Evolutionary conservation across 768 basidiomycete species (phyloP).

Genomic region (Hypsizygus marmoreus): DNA sequence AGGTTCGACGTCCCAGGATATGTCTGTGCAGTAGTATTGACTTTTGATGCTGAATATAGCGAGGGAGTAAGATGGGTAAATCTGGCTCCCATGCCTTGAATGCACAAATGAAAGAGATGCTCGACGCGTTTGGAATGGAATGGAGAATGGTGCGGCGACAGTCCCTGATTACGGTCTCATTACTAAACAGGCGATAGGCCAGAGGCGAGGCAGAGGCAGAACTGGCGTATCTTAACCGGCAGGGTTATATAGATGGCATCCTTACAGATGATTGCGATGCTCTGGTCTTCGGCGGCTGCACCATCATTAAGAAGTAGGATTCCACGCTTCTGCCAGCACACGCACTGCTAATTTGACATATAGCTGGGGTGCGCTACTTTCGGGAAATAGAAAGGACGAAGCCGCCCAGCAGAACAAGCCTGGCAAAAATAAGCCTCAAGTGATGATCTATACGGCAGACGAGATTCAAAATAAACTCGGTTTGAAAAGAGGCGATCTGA

Average conservation of each 20-base stretch:
- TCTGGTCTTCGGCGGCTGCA: conserved; percentile 47
- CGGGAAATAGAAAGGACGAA: conserved; percentile 19
- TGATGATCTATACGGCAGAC: conserved; percentile 13
- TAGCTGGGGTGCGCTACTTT: conserved; percentile 54
- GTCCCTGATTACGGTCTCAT: background rate
- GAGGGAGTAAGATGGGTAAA: conserved; percentile 39
- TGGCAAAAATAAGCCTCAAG: conserved; percentile 42
- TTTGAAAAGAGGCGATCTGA: conserved; percentile 61
- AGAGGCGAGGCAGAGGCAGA: conserved; percentile 63
- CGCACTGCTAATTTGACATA: background rate
- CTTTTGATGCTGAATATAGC: conserved; percentile 16
- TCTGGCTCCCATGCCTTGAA: conserved; percentile 44
- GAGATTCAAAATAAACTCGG: conserved; percentile 43
- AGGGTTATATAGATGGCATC: conserved; percentile 47
- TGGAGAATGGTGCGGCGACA: conserved; percentile 54
- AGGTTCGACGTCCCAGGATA: conserved; percentile 46
- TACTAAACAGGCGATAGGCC: conserved; percentile 28
- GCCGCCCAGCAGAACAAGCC: conserved; percentile 37
- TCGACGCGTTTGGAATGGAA: conserved; percentile 61
- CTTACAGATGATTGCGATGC: conserved; percentile 52
- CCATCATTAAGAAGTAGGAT: conserved; percentile 40
- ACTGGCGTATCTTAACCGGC: conserved; percentile 44
- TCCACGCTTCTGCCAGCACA: background rate
- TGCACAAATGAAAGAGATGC: conserved; percentile 52
- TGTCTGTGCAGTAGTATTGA: conserved; percentile 3